Conservation (phyloP, 2,329 filamentous ascomycete species). For the Colletotrichum abscissum region DNA sequence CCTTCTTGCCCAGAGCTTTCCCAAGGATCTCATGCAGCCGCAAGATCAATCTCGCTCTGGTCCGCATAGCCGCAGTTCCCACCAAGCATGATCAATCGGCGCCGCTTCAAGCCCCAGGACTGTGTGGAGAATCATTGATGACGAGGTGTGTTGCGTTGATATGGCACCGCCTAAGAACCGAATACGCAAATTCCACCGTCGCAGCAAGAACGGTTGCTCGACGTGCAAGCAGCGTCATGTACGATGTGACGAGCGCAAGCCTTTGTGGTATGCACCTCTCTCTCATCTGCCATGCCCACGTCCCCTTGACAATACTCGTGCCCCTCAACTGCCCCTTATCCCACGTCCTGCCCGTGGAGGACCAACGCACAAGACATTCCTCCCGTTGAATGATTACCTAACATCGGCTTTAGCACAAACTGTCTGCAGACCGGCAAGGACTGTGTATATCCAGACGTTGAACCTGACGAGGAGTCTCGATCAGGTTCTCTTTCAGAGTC, state of each 20-base stretch:
- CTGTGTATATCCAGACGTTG: conserved; percentile 49
- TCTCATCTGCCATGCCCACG: neutral
- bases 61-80: conserved; percentile 13
- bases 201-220: conserved; percentile 50
- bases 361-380: neutral
- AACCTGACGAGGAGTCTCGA: neutral
- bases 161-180: conserved; percentile 50
- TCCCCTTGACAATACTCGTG: too few relatives aligned
- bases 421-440: conserved; percentile 58
- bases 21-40: conserved; percentile 23
- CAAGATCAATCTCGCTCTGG: conserved; percentile 15
- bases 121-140: conserved; percentile 31
- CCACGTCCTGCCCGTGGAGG: neutral
- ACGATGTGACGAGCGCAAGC: conserved; percentile 57
- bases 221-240: conserved; percentile 55
- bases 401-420: conserved; percentile 50
- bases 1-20: neutral
- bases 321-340: neutral
- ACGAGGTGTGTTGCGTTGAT: conserved; percentile 1
- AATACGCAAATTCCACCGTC: conserved; percentile 50
- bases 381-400: neutral
- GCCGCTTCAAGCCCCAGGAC: conserved; percentile 25
- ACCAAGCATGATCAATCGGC: conserved; percentile 32
- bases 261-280: conserved; percentile 52
- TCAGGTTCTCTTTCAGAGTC: conserved; percentile 16